Percentiles rank a stretch among this genome's conserved stretches.
Conservation (phyloP, 2,329 filamentous ascomycete genomes). For the Aspergillus proliferans region DNA sequence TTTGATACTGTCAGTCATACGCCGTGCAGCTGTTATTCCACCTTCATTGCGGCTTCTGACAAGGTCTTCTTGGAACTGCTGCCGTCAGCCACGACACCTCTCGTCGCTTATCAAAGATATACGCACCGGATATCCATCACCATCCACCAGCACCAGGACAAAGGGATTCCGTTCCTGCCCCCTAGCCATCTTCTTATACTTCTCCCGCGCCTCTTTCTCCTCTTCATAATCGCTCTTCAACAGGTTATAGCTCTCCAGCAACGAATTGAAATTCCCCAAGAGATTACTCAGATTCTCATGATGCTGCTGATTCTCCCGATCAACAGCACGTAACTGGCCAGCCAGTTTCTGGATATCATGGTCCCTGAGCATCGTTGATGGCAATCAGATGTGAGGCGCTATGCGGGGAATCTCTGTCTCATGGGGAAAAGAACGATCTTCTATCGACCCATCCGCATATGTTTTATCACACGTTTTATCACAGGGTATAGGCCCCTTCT, state of each 20-base stretch:
- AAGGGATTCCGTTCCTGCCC: conserved; percentile 51
- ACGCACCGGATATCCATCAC: conserved; percentile 50
- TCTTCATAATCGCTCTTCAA: conserved; percentile 55
- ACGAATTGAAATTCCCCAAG: conserved; percentile 35
- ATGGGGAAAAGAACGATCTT: no score
- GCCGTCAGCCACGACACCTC: conserved; percentile 47
- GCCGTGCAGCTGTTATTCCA: conserved; percentile 50
- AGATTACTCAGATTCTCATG: conserved; percentile 27
- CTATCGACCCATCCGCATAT: no score
- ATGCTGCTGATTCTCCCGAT: conserved; percentile 20
- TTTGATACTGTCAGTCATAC: conserved; percentile 48
- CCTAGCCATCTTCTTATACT: conserved; percentile 50
- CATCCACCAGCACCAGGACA: conserved; percentile 56
- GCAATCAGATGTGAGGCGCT: not conserved
- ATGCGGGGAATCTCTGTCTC: no score
- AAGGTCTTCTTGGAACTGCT: conserved; percentile 53
- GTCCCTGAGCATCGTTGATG: conserved; percentile 13
- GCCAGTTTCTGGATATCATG: conserved; percentile 13
- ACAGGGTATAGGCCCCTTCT: no score
- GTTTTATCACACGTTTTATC: no score
- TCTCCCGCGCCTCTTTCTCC: conserved; percentile 48
- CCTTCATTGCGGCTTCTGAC: conserved; percentile 47
- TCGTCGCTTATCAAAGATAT: conserved; percentile 1
- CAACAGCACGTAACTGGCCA: conserved; percentile 6
- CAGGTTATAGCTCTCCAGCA: conserved; percentile 50